Evolutionary conservation across 163 green algal species (phyloP), one percentile per base, ranked within the genome.

Genomic region (Chloromonas sp.): DNA sequence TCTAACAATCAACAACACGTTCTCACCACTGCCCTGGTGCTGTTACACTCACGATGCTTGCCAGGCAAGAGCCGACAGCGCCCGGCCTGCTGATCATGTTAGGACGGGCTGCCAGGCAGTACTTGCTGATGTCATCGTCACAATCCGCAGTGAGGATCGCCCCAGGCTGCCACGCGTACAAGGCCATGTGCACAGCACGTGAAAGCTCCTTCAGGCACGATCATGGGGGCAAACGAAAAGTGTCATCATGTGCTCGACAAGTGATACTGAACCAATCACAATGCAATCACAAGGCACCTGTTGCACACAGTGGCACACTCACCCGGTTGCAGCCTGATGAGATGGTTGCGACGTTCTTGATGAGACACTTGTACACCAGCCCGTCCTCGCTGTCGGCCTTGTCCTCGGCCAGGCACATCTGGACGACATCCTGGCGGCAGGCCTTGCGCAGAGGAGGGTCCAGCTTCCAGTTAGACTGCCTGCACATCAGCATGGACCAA

Each of bases 331-430:
- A 97, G 13, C 86, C 87, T 14, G 84, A 81, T 3, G 87, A 60
- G 5, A 86, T 80, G 66, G 93, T 88, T 2, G 88, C 81, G 78
- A 88, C 85, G 14, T 88, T 85, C 82, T 87, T 81, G 5, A 95
- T 86, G 66, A 97, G 89, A 90, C 94, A 97, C 85, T 92, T 92
- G 84, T 96, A 92, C 61, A 97, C 92, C n/a, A 89, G 85, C 5
- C 88, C 92, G 70, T 86, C 84, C 84, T 89, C 88, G 60, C 57
- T 83, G 74, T 87, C 85, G 61, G 82, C 61, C 0, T 58, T 61
- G 71, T 92, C 88, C 79, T 91, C 86, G 0, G 78, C 2, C 0
- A 77, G 62, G 77, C 92, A 91, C 61, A 88, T 80, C 58, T 90
- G 83, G 2, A 83, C 60, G 1, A 93, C 89, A 77, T 89, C 88